These are phyloP conservation scores for Auricularia cornea DNA, from an alignment of 768 basidiomycete species.

Conservation along the genomic window DNA sequence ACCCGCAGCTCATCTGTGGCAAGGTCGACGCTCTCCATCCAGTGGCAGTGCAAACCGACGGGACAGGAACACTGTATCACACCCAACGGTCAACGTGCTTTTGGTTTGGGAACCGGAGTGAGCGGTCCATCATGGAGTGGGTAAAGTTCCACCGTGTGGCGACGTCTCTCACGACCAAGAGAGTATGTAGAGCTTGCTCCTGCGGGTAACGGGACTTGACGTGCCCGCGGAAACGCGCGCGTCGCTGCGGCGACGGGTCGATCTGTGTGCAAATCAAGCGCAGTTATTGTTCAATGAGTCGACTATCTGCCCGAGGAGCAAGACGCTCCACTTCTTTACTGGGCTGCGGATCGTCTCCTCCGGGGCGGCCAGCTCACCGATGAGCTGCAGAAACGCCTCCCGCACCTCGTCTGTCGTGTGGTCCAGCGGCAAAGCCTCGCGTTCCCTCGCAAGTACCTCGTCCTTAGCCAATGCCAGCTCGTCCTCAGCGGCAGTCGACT, in stretches of 20 bases:
- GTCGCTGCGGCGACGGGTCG: conserved; percentile 24
- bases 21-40: too few species aligned
- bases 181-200: conserved; percentile 1
- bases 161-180: conserved; percentile 27
- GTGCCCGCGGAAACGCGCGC: conserved; percentile 14
- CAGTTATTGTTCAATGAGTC: conserved; percentile 16
- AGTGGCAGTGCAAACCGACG: too few species aligned
- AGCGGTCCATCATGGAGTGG: conserved; percentile 26
- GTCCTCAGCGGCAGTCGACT: conserved; percentile 8
- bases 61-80: too few species aligned
- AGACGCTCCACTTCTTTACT: conserved; percentile 10
- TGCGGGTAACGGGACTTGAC: conserved; percentile 10
- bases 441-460: conserved; percentile 7
- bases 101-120: conserved; percentile 11
- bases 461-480: background rate
- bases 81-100: conserved; percentile 14
- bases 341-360: conserved; percentile 3
- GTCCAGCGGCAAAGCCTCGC: too few species aligned
- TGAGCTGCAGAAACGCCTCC: background rate
- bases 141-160: conserved; percentile 29
- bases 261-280: conserved; percentile 25
- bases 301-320: background rate
- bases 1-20: too few species aligned
- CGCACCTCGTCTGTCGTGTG: background rate
- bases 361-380: background rate